Evolutionary conservation across 495 filamentous ascomycete genomes (phyloP), one percentile per base, ranked within the genome.

Genomic region (Hyaloscypha hepaticicola): DNA sequence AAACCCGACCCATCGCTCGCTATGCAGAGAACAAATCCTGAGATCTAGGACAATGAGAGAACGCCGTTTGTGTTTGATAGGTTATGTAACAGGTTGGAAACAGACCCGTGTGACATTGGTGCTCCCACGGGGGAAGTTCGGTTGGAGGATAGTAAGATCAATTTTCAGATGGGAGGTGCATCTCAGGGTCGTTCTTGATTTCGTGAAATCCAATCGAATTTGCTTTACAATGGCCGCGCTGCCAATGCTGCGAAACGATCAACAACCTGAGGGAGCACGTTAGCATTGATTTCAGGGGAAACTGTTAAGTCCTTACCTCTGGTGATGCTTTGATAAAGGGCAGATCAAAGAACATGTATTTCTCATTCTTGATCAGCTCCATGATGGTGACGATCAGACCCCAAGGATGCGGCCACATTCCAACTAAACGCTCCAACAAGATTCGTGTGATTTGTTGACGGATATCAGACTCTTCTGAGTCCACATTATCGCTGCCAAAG

Each of bases 331-430:
- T 94, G 78, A 97, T 90, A 65, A 96, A 97, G 49, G 91, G 90
- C 65, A 97, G 82, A 49, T 92, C 89, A 82, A 95, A 99, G 81
- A 99, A 94, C 69, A 86, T 83, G 70, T 91, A 93, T 69, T 85
- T 89, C 50, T 88, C 86, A 72, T 96, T 97, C 79, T 96, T 95
- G 61, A 96, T 80, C 52, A 99, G 80, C 78, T 98, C 96, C 51
- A 96, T 78, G 55, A 96, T 82, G 24, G 92, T 96, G 63, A 96
- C 88, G 74, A 97, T 90, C 48, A 98, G 76, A 19, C 95, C 95
- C 95, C 95, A 99, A 16, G 95, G 93, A 74, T 98, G 96, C 31
- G 95, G 95, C 73, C 93, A 91, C 74, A 90, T 91, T 21, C 93
- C 91, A 57, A 94, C 86, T 55, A 97, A 77, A 45, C 95, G 83